These are phyloP conservation scores for Coix lacrymajobi DNA, from an alignment of 176 grass and related monocot genomes.

Conservation along the genomic window DNA sequence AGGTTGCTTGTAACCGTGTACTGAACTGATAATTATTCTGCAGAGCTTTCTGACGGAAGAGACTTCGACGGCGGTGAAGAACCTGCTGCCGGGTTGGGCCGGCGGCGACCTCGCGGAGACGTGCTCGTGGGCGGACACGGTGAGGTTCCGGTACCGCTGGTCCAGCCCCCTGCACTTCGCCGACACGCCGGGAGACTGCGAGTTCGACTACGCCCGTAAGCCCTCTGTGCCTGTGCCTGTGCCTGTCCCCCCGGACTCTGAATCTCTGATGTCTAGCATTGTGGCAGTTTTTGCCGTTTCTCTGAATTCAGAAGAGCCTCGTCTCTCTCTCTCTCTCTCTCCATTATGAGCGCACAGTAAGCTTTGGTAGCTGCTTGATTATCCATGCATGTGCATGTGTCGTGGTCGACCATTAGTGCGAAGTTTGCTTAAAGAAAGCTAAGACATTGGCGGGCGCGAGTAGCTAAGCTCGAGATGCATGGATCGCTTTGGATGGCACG, in stretches of 20 bases:
- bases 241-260: background rate
- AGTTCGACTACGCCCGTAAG: conserved; percentile 54
- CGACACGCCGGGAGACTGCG: conserved; percentile 52
- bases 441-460: background rate
- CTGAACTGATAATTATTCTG: no score
- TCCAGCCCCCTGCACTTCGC: conserved; percentile 53
- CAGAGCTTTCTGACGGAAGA: conserved; percentile 43
- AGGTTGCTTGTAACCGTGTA: no score
- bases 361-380: background rate
- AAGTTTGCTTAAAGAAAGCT: background rate
- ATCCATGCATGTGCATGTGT: background rate
- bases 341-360: background rate
- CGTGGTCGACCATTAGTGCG: background rate
- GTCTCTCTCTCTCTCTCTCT: no score
- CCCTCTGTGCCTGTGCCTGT: no score
- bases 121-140: conserved; percentile 56
- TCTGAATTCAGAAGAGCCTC: background rate
- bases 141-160: conserved; percentile 53
- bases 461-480: background rate
- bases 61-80: conserved; percentile 34
- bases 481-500: background rate
- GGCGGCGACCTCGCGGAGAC: conserved; percentile 37
- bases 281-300: background rate
- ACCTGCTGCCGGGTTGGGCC: conserved; percentile 50
- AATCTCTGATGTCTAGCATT: background rate